Conservation (phyloP, 2,329 filamentous ascomycete genomes). For the Herpotrichia juniperi region DNA sequence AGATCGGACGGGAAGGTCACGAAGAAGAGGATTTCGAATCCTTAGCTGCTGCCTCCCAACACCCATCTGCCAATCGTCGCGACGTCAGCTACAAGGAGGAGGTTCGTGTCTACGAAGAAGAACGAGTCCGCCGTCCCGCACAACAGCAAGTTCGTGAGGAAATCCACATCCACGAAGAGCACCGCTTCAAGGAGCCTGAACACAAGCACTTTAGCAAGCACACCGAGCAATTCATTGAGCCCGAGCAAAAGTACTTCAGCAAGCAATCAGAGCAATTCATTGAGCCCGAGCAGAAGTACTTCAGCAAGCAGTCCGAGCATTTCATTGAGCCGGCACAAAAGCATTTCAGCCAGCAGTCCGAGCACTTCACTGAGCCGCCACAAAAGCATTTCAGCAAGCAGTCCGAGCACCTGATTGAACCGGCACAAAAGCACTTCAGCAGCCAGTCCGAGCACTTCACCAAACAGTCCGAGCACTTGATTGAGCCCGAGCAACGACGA, state of each 20-base stretch:
- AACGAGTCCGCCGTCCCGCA: constrained; percentile 73
- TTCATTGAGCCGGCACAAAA: too few species aligned
- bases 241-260: too few species aligned
- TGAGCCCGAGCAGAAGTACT: too few species aligned
- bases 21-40: constrained; percentile 73
- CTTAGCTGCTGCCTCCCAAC: constrained; percentile 56
- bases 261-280: too few species aligned
- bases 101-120: constrained; percentile 81
- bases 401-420: too few species aligned
- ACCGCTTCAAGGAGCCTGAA: constrained; percentile 21
- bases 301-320: too few species aligned
- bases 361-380: too few species aligned
- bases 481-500: constrained; percentile 11
- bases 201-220: not conserved
- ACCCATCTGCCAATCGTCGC: constrained; percentile 54
- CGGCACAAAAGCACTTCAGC: too few species aligned
- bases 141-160: constrained; percentile 34
- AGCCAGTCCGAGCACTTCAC: too few species aligned
- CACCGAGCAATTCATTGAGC: too few species aligned
- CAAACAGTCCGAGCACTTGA: too few species aligned
- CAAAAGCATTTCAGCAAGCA: too few species aligned
- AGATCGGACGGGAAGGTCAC: constrained; percentile 98
- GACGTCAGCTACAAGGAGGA: constrained; percentile 76
- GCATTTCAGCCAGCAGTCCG: not conserved
- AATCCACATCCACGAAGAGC: constrained; percentile 42